A percentile compares a stretch with the other conserved stretches of the same genome.
phyloP scores from a whole-genome alignment of 1,139 yeast species.

The Blastobotrys aristatus region DNA sequence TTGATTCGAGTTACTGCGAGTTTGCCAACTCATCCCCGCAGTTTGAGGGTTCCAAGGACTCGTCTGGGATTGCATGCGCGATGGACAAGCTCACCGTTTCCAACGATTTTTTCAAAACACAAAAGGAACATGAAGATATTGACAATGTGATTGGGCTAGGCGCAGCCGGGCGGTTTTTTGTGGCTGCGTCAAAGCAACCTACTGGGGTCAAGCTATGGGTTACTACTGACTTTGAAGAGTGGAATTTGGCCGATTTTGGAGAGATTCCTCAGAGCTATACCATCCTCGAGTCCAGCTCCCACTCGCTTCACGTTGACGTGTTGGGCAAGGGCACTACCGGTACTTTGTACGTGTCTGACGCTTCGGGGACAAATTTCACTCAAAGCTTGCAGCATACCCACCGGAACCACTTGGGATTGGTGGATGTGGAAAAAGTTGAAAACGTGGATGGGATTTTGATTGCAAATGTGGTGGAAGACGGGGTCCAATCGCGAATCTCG shows the following conservation, averaged over 20 bases:
- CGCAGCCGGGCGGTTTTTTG: slow-evolving; percentile 48
- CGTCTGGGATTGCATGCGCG: slow-evolving; percentile 45
- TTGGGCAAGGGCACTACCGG: slow-evolving; percentile 31
- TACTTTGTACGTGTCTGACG: slow-evolving; percentile 55
- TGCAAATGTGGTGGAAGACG: slow-evolving; percentile 41
- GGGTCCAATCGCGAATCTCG: slow-evolving; percentile 43
- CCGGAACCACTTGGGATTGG: slow-evolving; percentile 38
- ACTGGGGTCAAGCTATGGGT: slow-evolving; percentile 44
- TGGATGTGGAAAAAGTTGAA: slow-evolving; percentile 48
- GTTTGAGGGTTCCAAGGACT: slow-evolving; percentile 41
- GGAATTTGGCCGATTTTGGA: slow-evolving; percentile 50
- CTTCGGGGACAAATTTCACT: slow-evolving; percentile 54
- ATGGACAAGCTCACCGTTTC: slow-evolving; percentile 43
- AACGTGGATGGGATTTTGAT: slow-evolving; percentile 71
- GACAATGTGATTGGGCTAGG: slow-evolving; percentile 44
- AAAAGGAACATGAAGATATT: slow-evolving; percentile 24
- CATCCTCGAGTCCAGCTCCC: slow-evolving; percentile 52
- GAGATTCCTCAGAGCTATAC: slow-evolving; percentile 42
- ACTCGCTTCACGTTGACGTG: slow-evolving; percentile 52
- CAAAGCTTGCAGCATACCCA: slow-evolving; percentile 44
- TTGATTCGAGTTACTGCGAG: slow-evolving; percentile 37
- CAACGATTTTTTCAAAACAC: slow-evolving; percentile 35
- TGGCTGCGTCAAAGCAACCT: slow-evolving; percentile 44
- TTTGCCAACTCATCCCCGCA: slow-evolving; percentile 42
- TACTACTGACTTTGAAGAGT: slow-evolving; percentile 53